Base-by-base conservation (phyloP, 176 grass and related monocot species). In the Eleusine coracana region DNA sequence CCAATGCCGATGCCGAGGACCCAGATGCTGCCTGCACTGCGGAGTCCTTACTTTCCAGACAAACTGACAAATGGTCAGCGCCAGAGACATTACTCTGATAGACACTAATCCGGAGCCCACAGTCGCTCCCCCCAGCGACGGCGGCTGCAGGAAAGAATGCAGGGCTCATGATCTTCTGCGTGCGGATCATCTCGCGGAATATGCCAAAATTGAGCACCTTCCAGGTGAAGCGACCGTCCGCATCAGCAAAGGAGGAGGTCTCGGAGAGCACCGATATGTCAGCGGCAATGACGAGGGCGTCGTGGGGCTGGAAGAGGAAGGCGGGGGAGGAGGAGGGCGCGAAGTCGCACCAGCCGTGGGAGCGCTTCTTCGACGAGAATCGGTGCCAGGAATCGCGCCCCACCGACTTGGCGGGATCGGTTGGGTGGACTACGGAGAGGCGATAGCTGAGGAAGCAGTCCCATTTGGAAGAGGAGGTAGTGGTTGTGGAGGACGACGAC, bases 341-440 rank as follows among this genome's bases (percentile, higher is more conserved):
- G 68, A 99, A 96, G 51, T 99, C 96, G 79, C 90, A 95, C 96
- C 96, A 99, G 0, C 96, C 96, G 49, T 99, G 96, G 66, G 92
- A 93, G 45, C 92, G 92, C 83, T 93, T 99, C 96, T 99, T 99
- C 16, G 89, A 91, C 37, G 87, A 93, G 91, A 99, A 99, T 15
- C 96, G 91, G 73, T 93, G 92, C 93, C 96, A 99, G 29, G 93
- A 99, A 79, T 99, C 93, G 51, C 91, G 93, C 34, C 52, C 73
- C 41, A 96, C 17, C 45, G 93, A 93, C 59, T 96, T 99, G 45
- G 91, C n/a, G 50, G 78, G 74, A 36, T 93, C 85, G 58, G 76
- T 48, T 18, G 87, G 89, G 70, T 99, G 90, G 31, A 81, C 71
- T 28, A 93, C 48, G 62, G 96, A 87, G 72, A 99, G 96, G 61